phyloP scores from a whole-genome alignment of 768 basidiomycete species.

The Pleurotus ostreatus region DNA sequence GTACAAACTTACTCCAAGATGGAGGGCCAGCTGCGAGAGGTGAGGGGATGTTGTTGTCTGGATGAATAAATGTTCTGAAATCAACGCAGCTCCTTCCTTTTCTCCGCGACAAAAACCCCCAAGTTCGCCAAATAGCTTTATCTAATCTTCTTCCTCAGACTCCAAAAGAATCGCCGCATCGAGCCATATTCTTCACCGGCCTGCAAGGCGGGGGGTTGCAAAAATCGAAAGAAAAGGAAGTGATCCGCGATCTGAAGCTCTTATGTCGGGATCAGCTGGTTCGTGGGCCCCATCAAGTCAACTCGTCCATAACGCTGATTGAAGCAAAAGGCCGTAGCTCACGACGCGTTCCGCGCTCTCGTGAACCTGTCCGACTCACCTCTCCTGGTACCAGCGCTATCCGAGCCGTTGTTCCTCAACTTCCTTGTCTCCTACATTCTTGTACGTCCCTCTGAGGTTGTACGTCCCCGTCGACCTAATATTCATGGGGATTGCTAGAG shows the following conservation, averaged over 20 bases:
- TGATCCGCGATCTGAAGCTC: slow-evolving; percentile 78
- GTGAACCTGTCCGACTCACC: slow-evolving; percentile 91
- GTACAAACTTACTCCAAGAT: not conserved
- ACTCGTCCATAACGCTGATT: not conserved
- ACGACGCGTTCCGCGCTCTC: slow-evolving; percentile 91
- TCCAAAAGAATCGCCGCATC: slow-evolving; percentile 61
- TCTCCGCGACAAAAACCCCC: slow-evolving; percentile 80
- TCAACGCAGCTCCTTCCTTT: slow-evolving; percentile 70
- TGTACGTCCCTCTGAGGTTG: slow-evolving; percentile 42
- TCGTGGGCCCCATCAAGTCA: slow-evolving; percentile 12
- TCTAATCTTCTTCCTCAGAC: slow-evolving; percentile 82
- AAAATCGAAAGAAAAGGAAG: slow-evolving; percentile 56
- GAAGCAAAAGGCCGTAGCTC: slow-evolving; percentile 70
- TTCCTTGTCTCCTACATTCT: slow-evolving; percentile 90
- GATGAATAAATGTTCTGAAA: not conserved
- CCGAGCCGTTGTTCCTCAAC: slow-evolving; percentile 66
- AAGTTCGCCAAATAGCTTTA: slow-evolving; percentile 84
- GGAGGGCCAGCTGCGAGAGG: not conserved
- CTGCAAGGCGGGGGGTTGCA: slow-evolving; percentile 55
- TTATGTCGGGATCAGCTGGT: slow-evolving; percentile 89
- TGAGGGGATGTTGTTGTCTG: not conserved
- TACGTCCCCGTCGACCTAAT: not conserved
- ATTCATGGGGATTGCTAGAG: slow-evolving; percentile 45
- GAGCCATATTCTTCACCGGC: slow-evolving; percentile 71
- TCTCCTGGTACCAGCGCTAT: slow-evolving; percentile 58